Base-by-base conservation (phyloP, 148 eudicot species). In the Chenopodium formosanum region DNA sequence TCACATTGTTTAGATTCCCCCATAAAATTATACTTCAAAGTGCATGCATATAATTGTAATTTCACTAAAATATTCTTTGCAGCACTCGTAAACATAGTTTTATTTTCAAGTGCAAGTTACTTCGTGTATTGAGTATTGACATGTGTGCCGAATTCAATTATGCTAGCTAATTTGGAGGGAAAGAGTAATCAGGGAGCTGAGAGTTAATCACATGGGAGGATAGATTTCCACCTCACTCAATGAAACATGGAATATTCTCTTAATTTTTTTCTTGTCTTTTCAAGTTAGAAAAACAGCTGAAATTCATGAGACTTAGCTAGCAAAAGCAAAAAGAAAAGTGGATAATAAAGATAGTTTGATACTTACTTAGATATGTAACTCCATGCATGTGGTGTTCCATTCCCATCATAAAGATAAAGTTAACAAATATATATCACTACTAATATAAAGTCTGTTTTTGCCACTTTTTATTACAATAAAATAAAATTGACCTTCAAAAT, bases 371-470 rank as follows among this genome's bases (percentile, higher is more conserved):
- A 53, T 16, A 56, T 13, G 17, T 56, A 13, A 56, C 58, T 44
- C 53, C 32, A 73, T 48, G 58, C 82, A 79, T 79, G 76, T 84
- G 74, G 22, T 50, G 9, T 76, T 84, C 83, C 80, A 76, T 80
- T 80, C 60, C 40, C 44, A 11, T 69, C 10, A 32, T 31, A 60
- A 73, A 74, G 80, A 32, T 9, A 72, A 81, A 68, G 56, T 52
- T 63, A 23, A 29, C 32, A 74, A 32, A 56, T 14, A 37, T 9
- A 12, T 37, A 37, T 8, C 56, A 50, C 56, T 50, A 50, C 13
- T 53, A 4, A 34, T 19, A 20, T 46, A 77, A 70, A 82, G 63
- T 53, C 46, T 71, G 12, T 47, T 70, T 79, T 70, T 27, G 52
- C 44, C 56, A 71, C 82, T 73, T 73, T 72, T 22, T 62, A 32